Base-by-base conservation (phyloP, 1,284 basidiomycete genomes). In the Pascua guehoae region DNA sequence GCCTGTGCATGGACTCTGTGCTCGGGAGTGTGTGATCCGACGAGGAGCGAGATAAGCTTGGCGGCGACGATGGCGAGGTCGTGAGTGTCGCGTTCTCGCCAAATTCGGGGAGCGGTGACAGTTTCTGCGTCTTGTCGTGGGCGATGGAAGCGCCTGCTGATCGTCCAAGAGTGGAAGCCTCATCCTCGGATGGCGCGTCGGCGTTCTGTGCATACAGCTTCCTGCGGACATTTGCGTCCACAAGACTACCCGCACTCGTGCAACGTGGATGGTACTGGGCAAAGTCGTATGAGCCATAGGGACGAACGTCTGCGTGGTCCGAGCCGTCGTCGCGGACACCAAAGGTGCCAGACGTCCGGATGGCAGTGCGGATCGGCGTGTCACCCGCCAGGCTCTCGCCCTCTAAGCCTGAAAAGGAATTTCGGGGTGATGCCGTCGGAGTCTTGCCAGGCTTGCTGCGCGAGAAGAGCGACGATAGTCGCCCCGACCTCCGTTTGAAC, bases 241-340 rank as follows among this genome's bases (percentile, higher is more conserved):
- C 47, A 18, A 59, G 47, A 16, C 53, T 56, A 10, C 57, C 57
- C 9, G 47, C 32, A 47, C 53, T 52, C 39, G 46, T 53, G 3
- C 50, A 42, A 1, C 53, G 49, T 14, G 49, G 49, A 16, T 38
- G 47, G 42, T 48, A 41, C 16, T 48, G 32, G 24, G 24, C 24
- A 32, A 32, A 32, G 24, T 32, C 24, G 24, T 32, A 32, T 32
- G 24, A 32, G n/a, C 39, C 37, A 17, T 50, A 38, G 40, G 37
- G 50, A 18, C 39, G 32, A 5, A 50, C 47, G 11, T 15, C 32
- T 1, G 47, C 18, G 1, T 18, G 24, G 15, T 64, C 66, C 8
- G 67, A 66, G 0, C 67, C 71, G 50, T 71, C 69, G 54, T 71
- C 69, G 16, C 51, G 49, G 11, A 73, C 62, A 1, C 69, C 68